Base-by-base conservation (phyloP, 495 filamentous ascomycete genomes). In the Podospora pseudoanserina region DNA sequence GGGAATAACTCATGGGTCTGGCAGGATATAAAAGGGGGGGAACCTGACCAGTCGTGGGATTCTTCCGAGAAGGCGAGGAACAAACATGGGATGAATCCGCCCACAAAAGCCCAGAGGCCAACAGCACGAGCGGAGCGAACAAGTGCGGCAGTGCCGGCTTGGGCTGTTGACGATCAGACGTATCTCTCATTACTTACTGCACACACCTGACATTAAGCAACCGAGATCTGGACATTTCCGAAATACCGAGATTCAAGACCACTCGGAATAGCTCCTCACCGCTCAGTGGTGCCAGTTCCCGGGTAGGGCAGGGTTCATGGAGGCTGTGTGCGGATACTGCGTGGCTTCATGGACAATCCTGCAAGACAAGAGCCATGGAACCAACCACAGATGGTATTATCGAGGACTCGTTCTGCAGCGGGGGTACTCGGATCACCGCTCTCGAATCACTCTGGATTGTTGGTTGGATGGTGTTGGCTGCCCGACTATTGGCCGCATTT, bases 181-280 rank as follows among this genome's bases (percentile, higher is more conserved):
- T 39, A 5, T 49, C 39, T 49, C 39, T 49, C 39, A 2, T 49
- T 16, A 18, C 9, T 49, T 13, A 6, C 9, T 49, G 39, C 15
- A 49, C 39, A 16, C 15, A 49, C 1, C 15, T 16, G 1, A 49
- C 13, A 11, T 49, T 2, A 49, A 11, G 39, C 13, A 49, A 49
- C 39, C 39, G 39, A 49, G 39, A 49, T 49, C 39, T 49, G 9
- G 39, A 49, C 39, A 11, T 49, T 49, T 11, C 39, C 39, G 39
- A 49, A 49, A 49, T 49, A 49, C 39, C 39, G 6, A 49, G 39
- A 49, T 49, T 49, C 39, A 13, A 49, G 39, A 11, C 13, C 39
- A 18, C 39, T 49, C 39, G 39, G 39, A 49, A 49, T 49, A 58
- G n/a, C 60, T 68, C 53, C 66, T 30, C 19, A 19, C 2, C 20